Evolutionary conservation across 2,329 filamentous ascomycete species (phyloP), one percentile per base, ranked within the genome.

Genomic region (Zymoseptoria passerinii): DNA sequence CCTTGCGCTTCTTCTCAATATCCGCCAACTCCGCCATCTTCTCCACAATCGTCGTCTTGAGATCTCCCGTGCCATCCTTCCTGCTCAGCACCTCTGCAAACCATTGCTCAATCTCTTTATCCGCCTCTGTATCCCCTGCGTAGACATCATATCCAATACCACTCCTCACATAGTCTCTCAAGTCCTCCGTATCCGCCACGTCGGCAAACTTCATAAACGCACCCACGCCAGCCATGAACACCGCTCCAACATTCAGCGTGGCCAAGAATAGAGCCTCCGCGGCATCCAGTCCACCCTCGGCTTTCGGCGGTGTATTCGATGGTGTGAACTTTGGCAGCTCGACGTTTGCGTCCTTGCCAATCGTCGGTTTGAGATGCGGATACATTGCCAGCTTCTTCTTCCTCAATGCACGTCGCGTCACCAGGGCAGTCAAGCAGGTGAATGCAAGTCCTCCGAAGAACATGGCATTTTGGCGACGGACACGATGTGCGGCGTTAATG

Each of bases 231-330:
- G 95, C 84, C 72, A 96, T 84, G 0, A 81, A 86, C 53, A 94
- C 82, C 66, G 86, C 88, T 29, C 85, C 69, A 10, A 94, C 89
- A 67, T 96, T 96, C 66, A 96, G 80, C 0, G 92, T 96, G 0
- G 92, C 94, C 40, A 96, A 78, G 53, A 86, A 88, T 20, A 99
- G 78, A 0, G 92, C 92, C 73, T 95, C 88, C 35, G 88, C 75
- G 0, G 92, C 92, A 63, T 96, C 86, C 48, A 88, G 71, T 1
- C 83, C 80, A 7, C 85, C 85, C 68, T 86, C 63, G 8, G 60
- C 62, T 29, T 61, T 64, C 4, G 58, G 56, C 13, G 53, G 55
- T 19, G 54, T 57, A 29, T 64, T 63, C 6, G 62, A 63, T 1
- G 56, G 56, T 8, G 62, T 53, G 50, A 64, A 65, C 16, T 57